phyloP scores from a whole-genome alignment of 495 filamentous ascomycete species.

The Tuber microsphaerosporum region DNA sequence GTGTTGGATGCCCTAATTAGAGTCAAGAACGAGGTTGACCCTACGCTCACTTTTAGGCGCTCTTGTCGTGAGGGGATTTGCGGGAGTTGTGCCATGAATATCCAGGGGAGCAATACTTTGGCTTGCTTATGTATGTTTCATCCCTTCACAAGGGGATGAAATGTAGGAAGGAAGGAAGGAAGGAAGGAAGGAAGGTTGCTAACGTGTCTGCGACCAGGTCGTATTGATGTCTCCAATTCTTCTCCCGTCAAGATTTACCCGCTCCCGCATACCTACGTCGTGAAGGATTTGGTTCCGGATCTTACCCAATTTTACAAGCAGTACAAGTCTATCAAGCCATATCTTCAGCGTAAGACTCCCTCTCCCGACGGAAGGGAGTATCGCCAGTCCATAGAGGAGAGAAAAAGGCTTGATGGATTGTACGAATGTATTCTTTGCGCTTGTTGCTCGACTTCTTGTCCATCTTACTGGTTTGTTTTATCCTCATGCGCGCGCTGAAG shows the following conservation, averaged over 20 bases:
- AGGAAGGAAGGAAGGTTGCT: conserved; percentile 9
- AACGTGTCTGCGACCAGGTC: conserved; percentile 53
- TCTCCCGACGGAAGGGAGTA: conserved; percentile 75
- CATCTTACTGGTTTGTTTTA: conserved; percentile 69
- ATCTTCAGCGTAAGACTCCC: conserved; percentile 79
- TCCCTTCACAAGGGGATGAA: conserved; percentile 4
- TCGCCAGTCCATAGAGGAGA: conserved; percentile 79
- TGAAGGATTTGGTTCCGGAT: conserved; percentile 97
- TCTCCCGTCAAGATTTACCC: conserved; percentile 93
- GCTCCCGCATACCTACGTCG: conserved; percentile 95
- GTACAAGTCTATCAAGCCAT: conserved; percentile 99
- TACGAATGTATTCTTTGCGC: conserved; percentile 99
- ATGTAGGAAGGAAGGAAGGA: neutral
- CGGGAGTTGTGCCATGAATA: conserved; percentile 98
- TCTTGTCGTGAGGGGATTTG: conserved; percentile 97
- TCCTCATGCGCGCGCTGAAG: too few relatives aligned
- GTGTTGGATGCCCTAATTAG: conserved; percentile 90
- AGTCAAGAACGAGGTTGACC: conserved; percentile 98
- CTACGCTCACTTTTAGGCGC: conserved; percentile 88
- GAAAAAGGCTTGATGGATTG: conserved; percentile 92
- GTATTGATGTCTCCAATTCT: conserved; percentile 75
- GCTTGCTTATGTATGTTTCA: conserved; percentile 85
- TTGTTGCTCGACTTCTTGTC: conserved; percentile 97
- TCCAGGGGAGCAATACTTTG: conserved; percentile 92
- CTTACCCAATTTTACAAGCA: conserved; percentile 99